These are phyloP conservation scores for Mucor irregularis DNA, from an alignment of 371 early-diverging fungal species.

Conservation along the genomic window DNA sequence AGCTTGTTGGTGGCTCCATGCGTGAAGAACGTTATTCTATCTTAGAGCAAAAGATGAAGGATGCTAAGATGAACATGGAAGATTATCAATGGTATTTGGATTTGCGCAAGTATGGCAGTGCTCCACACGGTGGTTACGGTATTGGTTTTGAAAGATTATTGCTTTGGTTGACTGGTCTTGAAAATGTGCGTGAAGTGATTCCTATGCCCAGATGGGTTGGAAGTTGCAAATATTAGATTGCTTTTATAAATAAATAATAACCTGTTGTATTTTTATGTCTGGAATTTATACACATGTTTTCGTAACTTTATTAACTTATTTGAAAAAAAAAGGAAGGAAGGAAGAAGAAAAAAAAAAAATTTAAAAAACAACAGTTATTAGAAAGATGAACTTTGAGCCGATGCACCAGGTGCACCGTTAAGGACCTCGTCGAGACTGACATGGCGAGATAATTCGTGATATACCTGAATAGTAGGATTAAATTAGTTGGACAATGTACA, in stretches of 20 bases:
- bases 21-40: constrained; percentile 73
- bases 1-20: constrained; percentile 88
- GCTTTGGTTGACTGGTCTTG: constrained; percentile 76
- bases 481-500: not conserved
- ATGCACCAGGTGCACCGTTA: constrained; percentile 37
- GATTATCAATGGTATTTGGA: constrained; percentile 89
- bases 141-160: constrained; percentile 90
- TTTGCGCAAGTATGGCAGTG: constrained; percentile 78
- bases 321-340: not conserved
- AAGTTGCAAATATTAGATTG: constrained; percentile 50
- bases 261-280: too few relatives aligned
- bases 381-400: constrained; percentile 9
- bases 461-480: constrained; percentile 32
- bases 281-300: too few relatives aligned
- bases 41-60: constrained; percentile 57
- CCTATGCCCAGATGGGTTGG: constrained; percentile 74
- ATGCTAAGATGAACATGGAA: constrained; percentile 59
- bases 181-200: constrained; percentile 84
- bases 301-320: not conserved
- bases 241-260: not conserved
- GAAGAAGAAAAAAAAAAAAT: too few relatives aligned
- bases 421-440: constrained; percentile 80
- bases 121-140: constrained; percentile 94
- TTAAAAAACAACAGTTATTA: not conserved
- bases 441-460: constrained; percentile 80